Evolutionary conservation across 495 filamentous ascomycete species (phyloP), one percentile per base, ranked within the genome.

Genomic region (Trichodelitschia bisporula): DNA sequence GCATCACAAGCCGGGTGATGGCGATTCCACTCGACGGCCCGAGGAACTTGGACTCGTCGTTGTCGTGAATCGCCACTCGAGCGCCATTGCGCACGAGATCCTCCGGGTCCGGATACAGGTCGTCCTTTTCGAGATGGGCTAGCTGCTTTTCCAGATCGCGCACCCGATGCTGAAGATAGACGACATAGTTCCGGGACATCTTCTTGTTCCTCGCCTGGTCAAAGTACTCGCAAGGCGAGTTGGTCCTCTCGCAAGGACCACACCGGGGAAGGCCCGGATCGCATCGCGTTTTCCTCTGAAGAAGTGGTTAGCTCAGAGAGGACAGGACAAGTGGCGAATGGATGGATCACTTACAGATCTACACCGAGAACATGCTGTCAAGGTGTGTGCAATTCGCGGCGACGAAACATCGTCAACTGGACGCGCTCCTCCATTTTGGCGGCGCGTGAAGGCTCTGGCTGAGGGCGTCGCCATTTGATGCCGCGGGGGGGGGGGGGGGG

Each of bases 11-110:
- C 19, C 83, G 67, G 12, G 82, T 84, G 53, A 95, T 84, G 37
- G 77, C 78, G 45, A 90, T 84, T 36, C 84, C 84, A 47, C 84
- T 93, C 8, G 79, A 84, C 8, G 84, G 70, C 0, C 84, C 84
- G 9, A 95, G 59, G 42, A 82, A 95, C 35, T 82, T 71, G 8
- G 79, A 65, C 47, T 86, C 80, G 40, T 86, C 76, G 27, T 70
- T 68, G 36, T 80, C 72, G 33, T 69, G 63, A 28, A 92, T 67
- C 13, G 66, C 69, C 33, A 93, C 78, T 35, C 80, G 59, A 19
- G 78, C 82, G 26, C 75, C 75, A 8, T 69, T 72, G 4, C 77
- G 72, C 28, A 91, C 68, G 46, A 89, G 72, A 32, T 77, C 62
- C 50, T 89, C 82, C 12, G 68, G 66, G 37, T 58, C 51, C 3